These are phyloP conservation scores for Camellia granthamiana DNA, from an alignment of 148 eudicot species.

Conservation along the genomic window DNA sequence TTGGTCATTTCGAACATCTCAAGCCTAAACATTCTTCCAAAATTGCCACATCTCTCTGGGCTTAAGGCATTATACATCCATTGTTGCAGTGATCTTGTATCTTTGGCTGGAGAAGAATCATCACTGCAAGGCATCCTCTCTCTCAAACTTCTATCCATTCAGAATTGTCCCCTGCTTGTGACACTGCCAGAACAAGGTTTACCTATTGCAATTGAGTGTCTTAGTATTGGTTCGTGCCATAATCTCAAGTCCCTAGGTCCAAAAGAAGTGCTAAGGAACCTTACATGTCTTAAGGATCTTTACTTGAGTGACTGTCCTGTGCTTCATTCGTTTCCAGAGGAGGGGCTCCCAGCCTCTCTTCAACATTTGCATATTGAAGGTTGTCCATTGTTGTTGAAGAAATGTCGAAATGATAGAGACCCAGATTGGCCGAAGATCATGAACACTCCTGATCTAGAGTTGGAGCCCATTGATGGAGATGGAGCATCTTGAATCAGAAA, in stretches of 20 bases:
- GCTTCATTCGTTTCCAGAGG: conserved; percentile 26
- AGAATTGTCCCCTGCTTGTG: conserved; percentile 22
- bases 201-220: conserved; percentile 23
- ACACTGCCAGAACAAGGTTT: conserved; percentile 16
- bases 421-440: no score
- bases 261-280: conserved; percentile 11
- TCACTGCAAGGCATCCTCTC: conserved; percentile 18
- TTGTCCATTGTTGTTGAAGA: conserved; percentile 18
- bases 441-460: no score
- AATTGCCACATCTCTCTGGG: conserved; percentile 29
- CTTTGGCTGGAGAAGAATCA: conserved; percentile 6
- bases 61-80: conserved; percentile 23
- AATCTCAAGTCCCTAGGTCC: conserved; percentile 22
- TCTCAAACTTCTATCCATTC: conserved; percentile 21
- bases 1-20: conserved; percentile 37
- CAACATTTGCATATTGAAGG: conserved; percentile 27
- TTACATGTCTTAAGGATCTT: conserved; percentile 24
- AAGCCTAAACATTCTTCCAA: conserved; percentile 23
- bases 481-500: no score
- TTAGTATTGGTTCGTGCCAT: conserved; percentile 22
- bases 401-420: not conserved
- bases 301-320: conserved; percentile 22
- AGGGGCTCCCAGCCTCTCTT: conserved; percentile 23
- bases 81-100: conserved; percentile 23
- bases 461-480: no score